A percentile compares a stretch with the other conserved stretches of the same genome.
phyloP scores from a whole-genome alignment of 495 filamentous ascomycete genomes.

The Terfezia claveryi region DNA sequence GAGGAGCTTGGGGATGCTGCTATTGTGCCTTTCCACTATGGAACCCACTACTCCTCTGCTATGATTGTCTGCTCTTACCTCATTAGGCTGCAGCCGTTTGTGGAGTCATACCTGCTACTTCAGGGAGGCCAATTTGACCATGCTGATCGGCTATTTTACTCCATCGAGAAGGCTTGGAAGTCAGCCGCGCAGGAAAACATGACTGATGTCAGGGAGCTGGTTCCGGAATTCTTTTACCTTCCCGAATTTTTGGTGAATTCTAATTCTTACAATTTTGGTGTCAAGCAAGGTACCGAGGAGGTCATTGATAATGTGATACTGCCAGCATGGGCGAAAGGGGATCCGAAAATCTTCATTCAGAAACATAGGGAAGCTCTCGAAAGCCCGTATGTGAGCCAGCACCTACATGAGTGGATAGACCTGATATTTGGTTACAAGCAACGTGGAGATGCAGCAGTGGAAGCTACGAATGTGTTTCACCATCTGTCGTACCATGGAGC shows the following conservation, averaged over 20 bases:
- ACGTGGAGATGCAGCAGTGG: conserved; percentile 75
- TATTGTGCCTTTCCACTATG: conserved; percentile 77
- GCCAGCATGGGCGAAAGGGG: conserved; percentile 91
- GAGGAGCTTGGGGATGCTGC: conserved; percentile 72
- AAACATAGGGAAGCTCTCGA: conserved; percentile 89
- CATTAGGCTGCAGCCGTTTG: conserved; percentile 85
- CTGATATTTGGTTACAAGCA: conserved; percentile 90
- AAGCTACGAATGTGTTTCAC: conserved; percentile 87
- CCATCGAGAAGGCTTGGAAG: conserved; percentile 71
- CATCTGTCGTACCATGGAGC: conserved; percentile 86
- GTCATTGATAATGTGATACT: conserved; percentile 63
- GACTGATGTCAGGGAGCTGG: conserved; percentile 80
- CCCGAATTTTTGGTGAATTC: conserved; percentile 82
- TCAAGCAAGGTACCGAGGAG: conserved; percentile 55
- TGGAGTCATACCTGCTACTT: conserved; percentile 87
- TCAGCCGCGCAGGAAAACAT: conserved; percentile 80
- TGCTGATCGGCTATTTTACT: conserved; percentile 85
- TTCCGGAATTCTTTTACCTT: conserved; percentile 90
- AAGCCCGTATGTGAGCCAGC: conserved; percentile 75
- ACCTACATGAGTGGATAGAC: conserved; percentile 90
- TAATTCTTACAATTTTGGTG: conserved; percentile 82
- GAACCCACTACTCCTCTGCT: conserved; percentile 94
- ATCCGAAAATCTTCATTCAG: conserved; percentile 84
- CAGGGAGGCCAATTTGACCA: conserved; percentile 96
- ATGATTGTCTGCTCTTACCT: conserved; percentile 97